Evolutionary conservation across 73 alveolate species (phyloP).

Genomic region (Tetrahymena thermophila): DNA sequence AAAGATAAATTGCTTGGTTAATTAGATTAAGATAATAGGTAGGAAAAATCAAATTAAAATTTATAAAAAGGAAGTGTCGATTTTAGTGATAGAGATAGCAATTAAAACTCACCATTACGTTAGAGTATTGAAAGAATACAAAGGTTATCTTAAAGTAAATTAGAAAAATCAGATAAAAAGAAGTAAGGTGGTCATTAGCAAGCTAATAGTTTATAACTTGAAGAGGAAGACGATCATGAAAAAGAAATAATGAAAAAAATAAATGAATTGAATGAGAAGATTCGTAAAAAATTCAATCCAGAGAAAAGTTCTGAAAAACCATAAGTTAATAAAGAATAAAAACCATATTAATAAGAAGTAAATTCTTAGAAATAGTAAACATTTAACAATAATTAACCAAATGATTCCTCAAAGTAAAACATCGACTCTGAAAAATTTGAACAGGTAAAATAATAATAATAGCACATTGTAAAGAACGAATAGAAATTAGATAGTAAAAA

Average conservation of each 20-base stretch:
- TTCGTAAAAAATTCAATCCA: background rate
- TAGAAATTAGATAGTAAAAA: background rate
- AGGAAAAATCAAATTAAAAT: background rate
- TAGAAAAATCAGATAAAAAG: background rate
- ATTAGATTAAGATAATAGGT: background rate
- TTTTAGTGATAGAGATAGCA: background rate
- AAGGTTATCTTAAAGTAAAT: background rate
- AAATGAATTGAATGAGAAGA: background rate
- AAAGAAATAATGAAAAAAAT: background rate
- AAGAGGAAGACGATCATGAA: background rate
- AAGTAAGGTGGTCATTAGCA: background rate
- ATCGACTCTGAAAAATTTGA: background rate
- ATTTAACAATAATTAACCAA: background rate
- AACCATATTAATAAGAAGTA: background rate
- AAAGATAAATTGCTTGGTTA: background rate
- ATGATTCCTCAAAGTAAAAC: background rate
- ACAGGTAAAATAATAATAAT: background rate
- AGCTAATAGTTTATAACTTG: background rate
- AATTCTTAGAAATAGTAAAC: background rate
- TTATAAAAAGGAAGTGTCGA: background rate
- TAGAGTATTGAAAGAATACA: background rate
- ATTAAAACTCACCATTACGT: background rate
- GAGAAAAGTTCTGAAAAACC: background rate
- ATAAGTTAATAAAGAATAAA: background rate
- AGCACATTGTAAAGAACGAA: background rate